phyloP scores from a whole-genome alignment of 73 alveolate genomes.

The Paramecium caudatum region DNA sequence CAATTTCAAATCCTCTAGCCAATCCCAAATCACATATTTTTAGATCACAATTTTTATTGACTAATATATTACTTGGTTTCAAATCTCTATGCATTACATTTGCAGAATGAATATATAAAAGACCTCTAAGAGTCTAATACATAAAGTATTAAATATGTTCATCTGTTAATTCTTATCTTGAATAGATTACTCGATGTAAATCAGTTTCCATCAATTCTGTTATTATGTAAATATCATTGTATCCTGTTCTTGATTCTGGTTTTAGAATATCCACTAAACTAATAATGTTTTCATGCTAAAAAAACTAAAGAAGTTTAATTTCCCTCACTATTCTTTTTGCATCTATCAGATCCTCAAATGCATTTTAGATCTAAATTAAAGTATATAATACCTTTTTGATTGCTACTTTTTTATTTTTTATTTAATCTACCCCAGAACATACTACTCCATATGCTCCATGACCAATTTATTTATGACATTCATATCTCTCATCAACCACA shows the following conservation, averaged over 20 bases:
- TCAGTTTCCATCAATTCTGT: conserved; percentile 97
- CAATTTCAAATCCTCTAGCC: conserved; percentile 83
- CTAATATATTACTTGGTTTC: conserved; percentile 94
- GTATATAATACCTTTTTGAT: conserved; percentile 84
- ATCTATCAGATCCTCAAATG: conserved; percentile 91
- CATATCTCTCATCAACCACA: conserved; percentile 85
- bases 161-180: conserved; percentile 90
- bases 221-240: conserved; percentile 93
- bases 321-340: conserved; percentile 95
- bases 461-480: conserved; percentile 86
- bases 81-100: conserved; percentile 95
- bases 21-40: conserved; percentile 95
- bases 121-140: conserved; percentile 91
- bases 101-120: conserved; percentile 95
- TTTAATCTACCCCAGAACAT: conserved; percentile 89
- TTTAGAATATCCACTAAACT: conserved; percentile 84
- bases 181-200: conserved; percentile 92
- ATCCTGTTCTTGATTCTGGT: conserved; percentile 93
- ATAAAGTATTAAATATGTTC: conserved; percentile 89
- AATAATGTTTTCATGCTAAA: conserved; percentile 92
- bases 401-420: conserved; percentile 89
- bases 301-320: conserved; percentile 86
- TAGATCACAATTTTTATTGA: conserved; percentile 94
- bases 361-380: conserved; percentile 81
- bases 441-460: conserved; percentile 97